phyloP scores from a whole-genome alignment of 1,284 basidiomycete species.

The Boletus smithii region DNA sequence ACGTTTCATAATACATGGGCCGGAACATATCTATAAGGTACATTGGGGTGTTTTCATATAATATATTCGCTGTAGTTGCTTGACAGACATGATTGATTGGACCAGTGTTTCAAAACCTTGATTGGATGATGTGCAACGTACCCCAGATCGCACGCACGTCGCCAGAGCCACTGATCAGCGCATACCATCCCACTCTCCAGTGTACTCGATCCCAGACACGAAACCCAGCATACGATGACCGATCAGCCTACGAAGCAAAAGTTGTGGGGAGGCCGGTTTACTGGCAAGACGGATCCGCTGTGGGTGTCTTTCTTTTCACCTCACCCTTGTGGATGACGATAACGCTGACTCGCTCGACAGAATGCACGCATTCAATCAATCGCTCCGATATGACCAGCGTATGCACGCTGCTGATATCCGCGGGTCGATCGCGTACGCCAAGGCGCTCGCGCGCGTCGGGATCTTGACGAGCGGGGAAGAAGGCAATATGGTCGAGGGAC shows the following conservation, averaged over 20 bases:
- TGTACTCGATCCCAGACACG: too few species aligned
- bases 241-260: slow-evolving; percentile 73
- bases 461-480: slow-evolving; percentile 81
- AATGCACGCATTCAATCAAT: slow-evolving; percentile 96
- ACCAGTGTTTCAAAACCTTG: too few species aligned
- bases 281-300: slow-evolving; percentile 85
- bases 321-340: background rate
- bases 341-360: slow-evolving; percentile 39
- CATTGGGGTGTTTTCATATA: slow-evolving; percentile 6
- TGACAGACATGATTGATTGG: background rate
- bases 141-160: too few species aligned
- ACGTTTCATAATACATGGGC: slow-evolving; percentile 2
- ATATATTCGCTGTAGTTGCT: background rate
- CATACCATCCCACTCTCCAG: too few species aligned
- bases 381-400: slow-evolving; percentile 89
- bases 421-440: slow-evolving; percentile 95
- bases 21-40: slow-evolving; percentile 11
- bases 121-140: too few species aligned
- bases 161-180: too few species aligned
- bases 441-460: slow-evolving; percentile 74
- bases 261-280: slow-evolving; percentile 88
- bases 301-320: slow-evolving; percentile 42
- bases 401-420: slow-evolving; percentile 92
- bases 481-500: slow-evolving; percentile 72
- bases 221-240: slow-evolving; percentile 50